Conservation (phyloP, 768 basidiomycete species). For the Aureoboletus auriporus region DNA sequence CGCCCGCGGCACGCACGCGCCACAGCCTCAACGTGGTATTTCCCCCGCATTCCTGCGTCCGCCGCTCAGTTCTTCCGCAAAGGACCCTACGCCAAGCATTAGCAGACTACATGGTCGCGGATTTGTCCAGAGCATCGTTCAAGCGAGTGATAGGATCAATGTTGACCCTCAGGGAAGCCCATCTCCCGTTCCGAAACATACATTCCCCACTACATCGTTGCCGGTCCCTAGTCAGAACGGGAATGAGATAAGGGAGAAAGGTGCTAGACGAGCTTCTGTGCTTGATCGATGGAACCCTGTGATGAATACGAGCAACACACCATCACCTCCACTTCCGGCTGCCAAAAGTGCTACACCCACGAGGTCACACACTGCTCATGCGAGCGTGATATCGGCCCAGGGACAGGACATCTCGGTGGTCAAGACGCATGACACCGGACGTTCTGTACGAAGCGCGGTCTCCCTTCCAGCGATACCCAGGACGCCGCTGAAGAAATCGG, state of each 20-base stretch:
- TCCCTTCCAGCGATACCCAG: conserved; percentile 37
- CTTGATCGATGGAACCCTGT: conserved; percentile 68
- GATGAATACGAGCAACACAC: conserved; percentile 26
- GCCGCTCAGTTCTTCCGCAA: conserved; percentile 39
- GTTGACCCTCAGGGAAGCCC: conserved; percentile 31
- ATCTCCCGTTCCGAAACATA: conserved; percentile 18
- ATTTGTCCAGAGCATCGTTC: conserved; percentile 81
- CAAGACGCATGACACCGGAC: conserved; percentile 30
- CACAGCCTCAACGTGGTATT: conserved; percentile 37
- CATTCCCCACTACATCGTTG: conserved; percentile 22
- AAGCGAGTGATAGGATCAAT: conserved; percentile 57
- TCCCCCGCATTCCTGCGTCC: conserved; percentile 59
- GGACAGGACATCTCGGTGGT: conserved; percentile 19
- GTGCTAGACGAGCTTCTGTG: conserved; percentile 43
- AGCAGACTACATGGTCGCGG: conserved; percentile 81
- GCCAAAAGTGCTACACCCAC: conserved; percentile 39
- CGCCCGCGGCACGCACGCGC: conserved; percentile 37
- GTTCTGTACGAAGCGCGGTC: conserved; percentile 37
- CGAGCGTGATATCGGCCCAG: conserved; percentile 21
- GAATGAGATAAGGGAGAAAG: conserved; percentile 36
- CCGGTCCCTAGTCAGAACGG: conserved; percentile 32
- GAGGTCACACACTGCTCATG: conserved; percentile 37
- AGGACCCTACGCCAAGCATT: conserved; percentile 78
- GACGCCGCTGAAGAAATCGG: conserved; percentile 25
- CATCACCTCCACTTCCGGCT: conserved; percentile 34